Evolutionary conservation across 768 basidiomycete species (phyloP), one percentile per base, ranked within the genome.

Genomic region (Calocera cornea): DNA sequence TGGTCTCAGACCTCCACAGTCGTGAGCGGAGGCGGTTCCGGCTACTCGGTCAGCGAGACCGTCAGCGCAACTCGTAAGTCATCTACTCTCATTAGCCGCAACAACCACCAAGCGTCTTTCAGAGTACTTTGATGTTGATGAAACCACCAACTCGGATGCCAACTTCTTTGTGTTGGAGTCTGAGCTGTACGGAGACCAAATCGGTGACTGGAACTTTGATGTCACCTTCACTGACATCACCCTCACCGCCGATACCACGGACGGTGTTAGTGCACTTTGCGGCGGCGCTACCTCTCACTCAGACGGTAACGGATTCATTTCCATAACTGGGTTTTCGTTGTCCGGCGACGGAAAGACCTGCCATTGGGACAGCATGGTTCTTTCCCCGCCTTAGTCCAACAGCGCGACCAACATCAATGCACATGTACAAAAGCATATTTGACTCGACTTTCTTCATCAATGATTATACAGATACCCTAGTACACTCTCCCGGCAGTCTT

Each of bases 161-260:
- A 65, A 65, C 64, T 65, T 65, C 41, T 65, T 65, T 24, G 64
- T 65, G 12, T 24, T 38, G 22, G 64, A 65, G 64, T 65, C 64
- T 2, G 64, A 65, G 38, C 41, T 65, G 38, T 29, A 65, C 29
- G 64, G 64, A 5, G 27, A 38, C 36, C 64, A 65, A 38, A 65
- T 34, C 22, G 41, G 41, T 22, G 38, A 41, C 38, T 65, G 64
- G 64, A 65, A 65, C 64, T 65, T 65, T 41, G 41, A 65, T 38
- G 64, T 65, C 16, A 44, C 41, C 3, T 65, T 65, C 24, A 65
- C 64, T 19, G 41, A 65, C 31, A 65, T 65, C 38, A 24, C 38
- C 22, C 64, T 65, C 19, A 22, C 38, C 2, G 64, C 64, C 22
- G 36, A 41, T 34, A 65, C 64, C 16, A 65, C 38, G 17, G 29